Conservation (phyloP, 2,329 filamentous ascomycete genomes). For the Pseudogymnoascus sp. region DNA sequence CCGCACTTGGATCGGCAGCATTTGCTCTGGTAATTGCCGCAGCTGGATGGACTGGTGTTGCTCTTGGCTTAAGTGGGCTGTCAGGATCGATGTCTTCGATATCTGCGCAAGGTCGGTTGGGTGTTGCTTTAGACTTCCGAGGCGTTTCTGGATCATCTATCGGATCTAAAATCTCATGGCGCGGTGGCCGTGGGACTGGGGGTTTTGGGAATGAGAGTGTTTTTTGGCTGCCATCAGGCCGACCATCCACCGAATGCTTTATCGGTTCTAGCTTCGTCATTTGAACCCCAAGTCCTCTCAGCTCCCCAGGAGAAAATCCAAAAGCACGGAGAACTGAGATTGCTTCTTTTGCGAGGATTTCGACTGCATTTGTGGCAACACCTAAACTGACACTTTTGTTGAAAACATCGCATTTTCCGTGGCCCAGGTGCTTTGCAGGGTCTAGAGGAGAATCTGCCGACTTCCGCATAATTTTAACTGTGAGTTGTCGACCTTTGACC, state of each 20-base stretch:
- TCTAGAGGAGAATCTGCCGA: conserved; percentile 81
- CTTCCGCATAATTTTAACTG: conserved; percentile 90
- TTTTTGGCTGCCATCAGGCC: conserved; percentile 67
- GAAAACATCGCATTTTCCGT: conserved; percentile 90
- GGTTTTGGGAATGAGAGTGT: conserved; percentile 64
- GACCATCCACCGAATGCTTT: conserved; percentile 48
- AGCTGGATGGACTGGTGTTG: conserved; percentile 40
- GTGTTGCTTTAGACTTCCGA: conserved; percentile 18
- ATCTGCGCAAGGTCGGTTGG: conserved; percentile 9
- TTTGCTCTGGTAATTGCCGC: conserved; percentile 43
- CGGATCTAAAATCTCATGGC: conserved; percentile 19
- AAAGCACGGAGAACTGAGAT: conserved; percentile 76
- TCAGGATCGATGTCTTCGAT: conserved; percentile 40
- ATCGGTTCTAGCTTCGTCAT: conserved; percentile 85
- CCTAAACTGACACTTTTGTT: conserved; percentile 82
- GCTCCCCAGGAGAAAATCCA: conserved; percentile 78
- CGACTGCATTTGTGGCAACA: conserved; percentile 69
- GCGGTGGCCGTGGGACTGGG: conserved; percentile 27
- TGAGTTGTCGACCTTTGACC: conserved; percentile 81
- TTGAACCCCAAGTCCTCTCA: conserved; percentile 87
- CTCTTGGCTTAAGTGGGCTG: conserved; percentile 43
- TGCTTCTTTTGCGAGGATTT: conserved; percentile 69
- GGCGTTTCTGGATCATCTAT: conserved; percentile 24
- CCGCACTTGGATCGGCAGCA: conserved; percentile 43
- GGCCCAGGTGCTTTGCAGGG: conserved; percentile 85